Base-by-base conservation (phyloP, 2,329 filamentous ascomycete species). In the Dactylellina haptotyla region DNA sequence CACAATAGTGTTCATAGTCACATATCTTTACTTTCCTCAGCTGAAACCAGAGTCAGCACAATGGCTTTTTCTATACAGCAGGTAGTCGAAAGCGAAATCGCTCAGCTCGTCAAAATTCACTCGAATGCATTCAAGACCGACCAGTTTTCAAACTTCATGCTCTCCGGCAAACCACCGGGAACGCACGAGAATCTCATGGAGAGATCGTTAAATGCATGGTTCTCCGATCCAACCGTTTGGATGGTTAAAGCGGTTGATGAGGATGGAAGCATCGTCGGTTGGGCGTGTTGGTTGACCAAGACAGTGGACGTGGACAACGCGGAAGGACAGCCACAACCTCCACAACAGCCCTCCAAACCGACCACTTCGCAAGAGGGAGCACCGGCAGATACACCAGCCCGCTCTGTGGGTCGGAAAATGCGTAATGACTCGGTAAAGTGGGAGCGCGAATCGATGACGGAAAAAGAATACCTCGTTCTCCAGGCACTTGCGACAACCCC, bases 131-230 rank as follows among this genome's bases (percentile, higher is more conserved):
- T 61, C 41, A 61, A 61, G 23, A 32, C 39, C 41, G 56, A 61
- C 56, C 56, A 61, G 50, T 61, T 61, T 41, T 61, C 56, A 18
- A 61, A 61, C 18, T 61, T 61, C 41, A 61, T 61, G 56, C 41
- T 61, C 41, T 48, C 6, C n/a, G 56, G 41, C 12, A 61, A 61
- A 41, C 56, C 56, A 23, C 41, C 56, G 26, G 56, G 56, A 14
- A 28, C 56, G 4, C 56, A 61, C 20, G 56, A 61, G 28, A 48
- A 20, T 25, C 41, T 61, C 14, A 61, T 61, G 56, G 41, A 61
- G 34, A 61, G 26, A 48, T 34, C 56, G 4, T 9, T 61, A n/a
- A n/a, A 48, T 41, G 39, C 28, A 25, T 61, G 56, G 56, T 32
- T 61, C 39, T 61, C 56, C 18, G 56, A 61, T 61, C 56, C 56